These are phyloP conservation scores for Fusarium ambrosium DNA, from an alignment of 2,329 filamentous ascomycete genomes.

Conservation along the genomic window DNA sequence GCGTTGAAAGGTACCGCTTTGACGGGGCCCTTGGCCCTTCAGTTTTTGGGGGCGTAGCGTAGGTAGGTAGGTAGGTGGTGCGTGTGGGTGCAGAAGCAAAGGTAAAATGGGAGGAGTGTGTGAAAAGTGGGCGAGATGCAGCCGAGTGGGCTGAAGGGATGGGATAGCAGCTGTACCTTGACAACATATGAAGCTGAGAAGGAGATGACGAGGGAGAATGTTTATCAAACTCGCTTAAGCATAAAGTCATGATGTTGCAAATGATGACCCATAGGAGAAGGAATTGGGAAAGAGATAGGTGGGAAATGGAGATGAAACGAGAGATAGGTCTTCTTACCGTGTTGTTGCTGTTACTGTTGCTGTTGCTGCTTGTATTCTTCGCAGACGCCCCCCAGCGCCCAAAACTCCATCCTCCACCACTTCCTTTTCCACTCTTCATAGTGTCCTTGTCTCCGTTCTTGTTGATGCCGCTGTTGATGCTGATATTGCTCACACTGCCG, in stretches of 20 bases:
- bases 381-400: conserved; percentile 32
- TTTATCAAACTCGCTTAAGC: neutral
- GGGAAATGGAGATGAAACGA: neutral
- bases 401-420: conserved; percentile 35
- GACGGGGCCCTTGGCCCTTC: conserved; percentile 11
- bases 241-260: neutral
- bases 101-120: conserved; percentile 18
- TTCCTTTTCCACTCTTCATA: conserved; percentile 33
- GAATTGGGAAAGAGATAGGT: neutral
- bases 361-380: conserved; percentile 21
- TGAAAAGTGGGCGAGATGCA: conserved; percentile 11
- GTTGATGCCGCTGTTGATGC: neutral
- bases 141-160: conserved; percentile 5
- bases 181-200: neutral
- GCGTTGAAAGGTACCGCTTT: conserved; percentile 18
- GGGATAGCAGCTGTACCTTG: neutral
- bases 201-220: neutral
- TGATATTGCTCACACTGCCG: neutral
- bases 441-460: conserved; percentile 28
- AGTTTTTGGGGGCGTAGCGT: neutral
- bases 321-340: conserved; percentile 14
- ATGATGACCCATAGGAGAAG: neutral
- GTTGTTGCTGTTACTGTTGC: conserved; percentile 4
- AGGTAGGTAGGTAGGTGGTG: neutral
- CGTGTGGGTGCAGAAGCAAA: conserved; percentile 7